Evolutionary conservation across 352 stramenopile genomes (phyloP), one percentile per base, ranked within the genome.

Genomic region (Phytophthora europaea): DNA sequence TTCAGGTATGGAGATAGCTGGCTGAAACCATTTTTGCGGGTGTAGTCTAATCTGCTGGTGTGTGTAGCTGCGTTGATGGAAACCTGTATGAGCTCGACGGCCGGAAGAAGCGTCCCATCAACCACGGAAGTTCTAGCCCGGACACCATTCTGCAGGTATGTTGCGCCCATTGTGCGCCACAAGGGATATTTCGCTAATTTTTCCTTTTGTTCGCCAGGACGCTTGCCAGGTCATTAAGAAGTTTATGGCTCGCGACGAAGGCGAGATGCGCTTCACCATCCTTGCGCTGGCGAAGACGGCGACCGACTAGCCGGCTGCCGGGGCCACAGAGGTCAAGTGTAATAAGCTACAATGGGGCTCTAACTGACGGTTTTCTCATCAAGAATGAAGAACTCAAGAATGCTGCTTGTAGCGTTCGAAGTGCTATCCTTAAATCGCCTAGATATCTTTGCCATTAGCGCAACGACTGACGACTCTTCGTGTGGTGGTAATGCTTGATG

Each of bases 51-150:
- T 31, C 16, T 31, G 20, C 22, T 72, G 13, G n/a, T n/a, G 12
- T n/a, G 6, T 51, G 2, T 67, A 97, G 88, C 54, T 85, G 90
- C 58, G 90, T 99, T 10, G 91, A 99, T 63, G 93, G 91, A 10
- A 76, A 91, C 60, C 69, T 99, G 63, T 99, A 99, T 76, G 97
- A 99, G 76, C 87, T 99, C 47, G 97, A 99, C 78, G 97, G 97
- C 23, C 89, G 97, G 13, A 99, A 99, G 80, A 88, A 95, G 58
- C 95, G 87, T 36, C 95, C 97, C 2, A 96, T 99, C 64, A 97
- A 97, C 71, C 97, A 99, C 70, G 97, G 96, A 45, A 71, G 83
- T 2, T 98, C 94, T 9, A 97, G 84, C 20, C 76, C 85, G 31
- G 81, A 90, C 8, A 97, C 92, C 6, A 68, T 99, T 53, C 83